Evolutionary conservation across 495 filamentous ascomycete species (phyloP).

Genomic region (Penicillium riverlandense): DNA sequence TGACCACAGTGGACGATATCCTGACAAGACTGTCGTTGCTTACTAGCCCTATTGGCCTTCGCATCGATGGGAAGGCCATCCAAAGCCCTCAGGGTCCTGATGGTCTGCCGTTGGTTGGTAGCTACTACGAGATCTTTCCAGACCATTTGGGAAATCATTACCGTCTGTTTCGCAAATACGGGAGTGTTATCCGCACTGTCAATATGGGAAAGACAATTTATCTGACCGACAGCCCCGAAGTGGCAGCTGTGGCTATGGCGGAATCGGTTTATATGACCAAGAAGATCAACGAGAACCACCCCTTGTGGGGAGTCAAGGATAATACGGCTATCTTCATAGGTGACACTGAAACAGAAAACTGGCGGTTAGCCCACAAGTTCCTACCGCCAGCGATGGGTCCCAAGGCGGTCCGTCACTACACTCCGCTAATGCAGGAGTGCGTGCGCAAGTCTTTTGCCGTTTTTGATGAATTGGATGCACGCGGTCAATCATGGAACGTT

Average conservation of each 20-base stretch:
- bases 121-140: constrained; percentile 49
- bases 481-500: constrained; percentile 43
- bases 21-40: constrained; percentile 6
- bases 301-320: constrained; percentile 42
- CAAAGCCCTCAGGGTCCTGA: constrained; percentile 37
- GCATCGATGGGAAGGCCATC: constrained; percentile 37
- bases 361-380: constrained; percentile 45
- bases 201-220: constrained; percentile 48
- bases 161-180: constrained; percentile 48
- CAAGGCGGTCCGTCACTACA: constrained; percentile 48
- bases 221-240: constrained; percentile 39
- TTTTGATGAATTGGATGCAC: constrained; percentile 43
- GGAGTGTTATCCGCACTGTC: constrained; percentile 46
- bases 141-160: constrained; percentile 54
- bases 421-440: constrained; percentile 40
- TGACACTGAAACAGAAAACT: constrained; percentile 43
- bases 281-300: constrained; percentile 42
- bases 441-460: constrained; percentile 32
- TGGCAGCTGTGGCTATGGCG: constrained; percentile 26
- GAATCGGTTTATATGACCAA: constrained; percentile 47
- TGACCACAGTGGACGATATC: constrained; percentile 21
- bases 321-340: constrained; percentile 44
- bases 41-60: constrained; percentile 26
- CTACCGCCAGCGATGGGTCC: constrained; percentile 45
- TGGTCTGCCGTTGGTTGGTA: constrained; percentile 43